Base-by-base conservation (phyloP, 345 rosid species). In the Eucalyptus polyanthemos region DNA sequence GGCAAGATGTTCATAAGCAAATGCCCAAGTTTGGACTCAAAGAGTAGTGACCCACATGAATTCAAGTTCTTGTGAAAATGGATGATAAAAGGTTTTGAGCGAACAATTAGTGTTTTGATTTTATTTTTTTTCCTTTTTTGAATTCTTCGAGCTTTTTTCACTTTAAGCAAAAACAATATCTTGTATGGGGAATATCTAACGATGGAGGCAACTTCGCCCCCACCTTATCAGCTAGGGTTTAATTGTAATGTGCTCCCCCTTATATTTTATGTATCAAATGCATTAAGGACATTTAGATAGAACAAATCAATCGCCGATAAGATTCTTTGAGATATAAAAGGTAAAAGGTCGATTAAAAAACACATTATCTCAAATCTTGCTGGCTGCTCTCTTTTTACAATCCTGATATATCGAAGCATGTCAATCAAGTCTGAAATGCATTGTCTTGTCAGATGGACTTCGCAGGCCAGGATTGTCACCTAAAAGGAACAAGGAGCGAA, bases 41-140 rank as follows among this genome's bases (percentile, higher is more conserved):
- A 4, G 40, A 65, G 22, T 16, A 31, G 37, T 15, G 40, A 65
- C 40, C 37, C 21, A 15, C 76, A 15, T 8, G 5, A 65, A 65
- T 8, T 65, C 9, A n/a, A 4, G 76, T n/a, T 65, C 19, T n/a
- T 15, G 76, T 53, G 2, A 65, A 65, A 65, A 65, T n/a, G 37
- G 76, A 65, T 65, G 40, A n/a, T n/a, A n/a, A 4, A 62, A 27
- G 2, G 72, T 62, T 62, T 29, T 14, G 19, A 62, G 42, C 1
- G 7, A 69, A 69, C 3, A 37, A 69, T 69, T 1, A 31, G 0
- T 6, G 2, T 31, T 69, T 31, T 1, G 0, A 69, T 67, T 16
- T 67, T 44, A 44, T 65, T 31, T n/a, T 31, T 31, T 17, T 31
- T 16, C 21, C 11, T 21, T 53, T 53, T 53, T 53, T 0, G 1